Base-by-base conservation (phyloP, 208 protist genomes). In the Leishmania tarentolae region DNA sequence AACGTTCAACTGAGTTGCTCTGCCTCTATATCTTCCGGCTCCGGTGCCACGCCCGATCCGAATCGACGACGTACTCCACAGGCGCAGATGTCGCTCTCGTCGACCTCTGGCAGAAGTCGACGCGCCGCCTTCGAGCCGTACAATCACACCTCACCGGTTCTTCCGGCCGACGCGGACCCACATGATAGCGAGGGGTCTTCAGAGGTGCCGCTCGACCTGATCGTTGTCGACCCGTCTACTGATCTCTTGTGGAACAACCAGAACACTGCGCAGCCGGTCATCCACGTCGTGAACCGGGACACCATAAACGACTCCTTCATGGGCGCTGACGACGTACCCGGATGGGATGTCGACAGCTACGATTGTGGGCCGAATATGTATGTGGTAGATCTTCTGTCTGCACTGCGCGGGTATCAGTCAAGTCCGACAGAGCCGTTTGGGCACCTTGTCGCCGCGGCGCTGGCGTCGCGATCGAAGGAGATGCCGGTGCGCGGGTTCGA, bases 401-500 rank as follows among this genome's bases (percentile, higher is more conserved):
- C 90, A 52, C 79, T 97, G 77, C 84, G 84, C 19, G 87, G 88
- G 17, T 97, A 97, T 83, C 80, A 84, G 19, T 80, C 80, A n/a
- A 92, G 83, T 78, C 92, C 90, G 15, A 94, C 88, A 37, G 93
- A 95, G 76, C 90, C 86, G 40, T 93, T 92, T 69, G 89, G 86
- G 53, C 91, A 97, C 59, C 87, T 97, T 46, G 93, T 97, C 28
- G 88, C 87, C n/a, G 93, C 93, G 28, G 90, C 92, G 19, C 85
- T 97, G n/a, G 86, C 86, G 65, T 84, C 87, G 50, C 88, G 92
- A 35, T 92, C 88, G 59, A 40, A 42, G 44, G 84, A 91, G 72
- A 81, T 84, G 37, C 93, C 86, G 0, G 93, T 97, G n/a, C 92
- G 84, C 1, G 90, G 84, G 3, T 89, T 81, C 19, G 93, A 97